These are phyloP conservation scores for Sesbania bispinosa DNA, from an alignment of 306 rosid genomes.

Conservation along the genomic window DNA sequence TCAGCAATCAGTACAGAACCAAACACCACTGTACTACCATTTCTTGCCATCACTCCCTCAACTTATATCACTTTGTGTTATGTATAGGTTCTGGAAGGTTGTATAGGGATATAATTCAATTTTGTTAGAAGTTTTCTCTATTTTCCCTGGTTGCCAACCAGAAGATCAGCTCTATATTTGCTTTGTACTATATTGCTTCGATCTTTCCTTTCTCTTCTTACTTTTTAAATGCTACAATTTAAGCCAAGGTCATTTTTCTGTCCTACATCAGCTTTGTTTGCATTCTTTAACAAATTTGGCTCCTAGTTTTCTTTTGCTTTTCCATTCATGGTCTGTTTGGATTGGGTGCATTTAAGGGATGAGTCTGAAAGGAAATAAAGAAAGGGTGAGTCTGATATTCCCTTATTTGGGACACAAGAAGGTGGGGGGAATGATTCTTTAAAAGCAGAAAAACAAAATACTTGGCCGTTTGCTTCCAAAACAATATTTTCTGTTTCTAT, in stretches of 20 bases:
- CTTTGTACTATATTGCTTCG: too few species aligned
- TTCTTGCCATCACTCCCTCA: not conserved
- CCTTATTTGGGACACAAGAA: not conserved
- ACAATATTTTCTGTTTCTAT: too few species aligned
- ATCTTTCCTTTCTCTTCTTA: not conserved
- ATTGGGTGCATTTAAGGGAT: not conserved
- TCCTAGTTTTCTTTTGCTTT: not conserved
- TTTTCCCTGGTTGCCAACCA: not conserved
- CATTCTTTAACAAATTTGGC: not conserved
- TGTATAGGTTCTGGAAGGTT: not conserved
- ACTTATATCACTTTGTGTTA: not conserved
- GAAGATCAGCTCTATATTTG: not conserved
- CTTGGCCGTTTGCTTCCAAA: too few species aligned
- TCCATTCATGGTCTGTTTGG: not conserved
- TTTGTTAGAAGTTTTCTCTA: not conserved
- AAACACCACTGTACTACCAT: not conserved
- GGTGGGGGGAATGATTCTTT: not conserved
- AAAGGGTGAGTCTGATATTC: not conserved
- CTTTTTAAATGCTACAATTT: not conserved
- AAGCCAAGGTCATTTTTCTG: not conserved
- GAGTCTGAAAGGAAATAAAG: not conserved
- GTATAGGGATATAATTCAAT: not conserved
- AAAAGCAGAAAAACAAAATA: too few species aligned
- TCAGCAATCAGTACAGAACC: not conserved
- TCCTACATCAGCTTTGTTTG: not conserved